Conservation (phyloP, 2,329 filamentous ascomycete species). For the Talaromyces sp. region DNA sequence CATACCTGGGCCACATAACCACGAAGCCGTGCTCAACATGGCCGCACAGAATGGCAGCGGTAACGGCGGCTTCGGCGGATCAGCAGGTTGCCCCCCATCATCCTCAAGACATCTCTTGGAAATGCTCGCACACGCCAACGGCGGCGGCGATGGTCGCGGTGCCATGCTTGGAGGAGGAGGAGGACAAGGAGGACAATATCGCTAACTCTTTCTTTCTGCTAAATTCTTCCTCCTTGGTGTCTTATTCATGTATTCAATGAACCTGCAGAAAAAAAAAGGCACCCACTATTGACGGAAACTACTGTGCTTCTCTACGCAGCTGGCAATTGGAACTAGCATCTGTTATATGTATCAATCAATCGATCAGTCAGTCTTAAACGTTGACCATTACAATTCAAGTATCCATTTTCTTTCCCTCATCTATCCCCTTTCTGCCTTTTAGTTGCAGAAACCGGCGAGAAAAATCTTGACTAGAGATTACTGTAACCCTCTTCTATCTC, state of each 20-base stretch:
- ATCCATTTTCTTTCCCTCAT: not conserved
- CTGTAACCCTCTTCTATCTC: not conserved
- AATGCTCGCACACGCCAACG: slow-evolving; percentile 41
- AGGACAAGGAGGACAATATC: slow-evolving; percentile 31
- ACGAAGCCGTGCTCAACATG: slow-evolving; percentile 38
- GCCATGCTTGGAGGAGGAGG: slow-evolving; percentile 31
- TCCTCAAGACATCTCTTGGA: slow-evolving; percentile 43
- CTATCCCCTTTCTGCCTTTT: not conserved
- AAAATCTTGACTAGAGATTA: not conserved
- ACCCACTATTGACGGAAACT: not conserved
- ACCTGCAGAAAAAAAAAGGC: not conserved
- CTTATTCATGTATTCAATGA: slow-evolving; percentile 5
- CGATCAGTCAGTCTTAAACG: slow-evolving; percentile 1
- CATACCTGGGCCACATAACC: slow-evolving; percentile 33
- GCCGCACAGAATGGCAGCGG: slow-evolving; percentile 33
- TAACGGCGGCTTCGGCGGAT: slow-evolving; percentile 34
- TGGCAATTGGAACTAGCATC: not conserved
- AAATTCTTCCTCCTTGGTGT: slow-evolving; percentile 9
- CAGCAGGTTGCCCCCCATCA: slow-evolving; percentile 36
- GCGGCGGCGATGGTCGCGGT: slow-evolving; percentile 30
- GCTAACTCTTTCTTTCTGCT: slow-evolving; percentile 21
- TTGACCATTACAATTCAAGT: not conserved
- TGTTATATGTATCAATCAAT: not conserved
- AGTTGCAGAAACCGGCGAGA: not conserved
- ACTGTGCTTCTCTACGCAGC: not conserved